A percentile compares a stretch with the other conserved stretches of the same genome.
phyloP scores from a whole-genome alignment of 768 basidiomycete species.

The Russula abietina region DNA sequence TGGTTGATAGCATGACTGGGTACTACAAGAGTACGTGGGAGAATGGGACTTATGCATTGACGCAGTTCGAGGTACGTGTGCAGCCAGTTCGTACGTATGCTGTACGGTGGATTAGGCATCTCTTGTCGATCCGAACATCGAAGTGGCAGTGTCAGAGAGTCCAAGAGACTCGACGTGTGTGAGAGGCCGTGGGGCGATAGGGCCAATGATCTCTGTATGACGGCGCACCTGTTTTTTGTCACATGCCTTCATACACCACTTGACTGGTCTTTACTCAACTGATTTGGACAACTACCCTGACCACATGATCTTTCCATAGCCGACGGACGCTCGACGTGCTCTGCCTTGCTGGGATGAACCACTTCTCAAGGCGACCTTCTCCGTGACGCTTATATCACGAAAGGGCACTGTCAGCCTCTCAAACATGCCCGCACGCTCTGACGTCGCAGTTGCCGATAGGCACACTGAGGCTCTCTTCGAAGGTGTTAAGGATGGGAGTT shows the following conservation, averaged over 20 bases:
- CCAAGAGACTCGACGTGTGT: background rate
- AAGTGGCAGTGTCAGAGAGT: background rate
- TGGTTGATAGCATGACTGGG: slow-evolving; percentile 72
- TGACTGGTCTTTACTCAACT: background rate
- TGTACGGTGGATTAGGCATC: background rate
- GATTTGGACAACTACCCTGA: background rate
- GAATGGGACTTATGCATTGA: slow-evolving; percentile 69
- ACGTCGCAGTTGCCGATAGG: slow-evolving; percentile 36
- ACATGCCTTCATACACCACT: background rate
- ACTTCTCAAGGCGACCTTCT: slow-evolving; percentile 76
- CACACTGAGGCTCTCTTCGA: slow-evolving; percentile 20
- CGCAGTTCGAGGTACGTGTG: slow-evolving; percentile 72
- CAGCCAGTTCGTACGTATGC: background rate
- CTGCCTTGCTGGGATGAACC: slow-evolving; percentile 96
- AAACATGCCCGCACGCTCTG: slow-evolving; percentile 77
- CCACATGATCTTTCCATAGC: slow-evolving; percentile 37
- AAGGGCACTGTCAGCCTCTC: slow-evolving; percentile 68
- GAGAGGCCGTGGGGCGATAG: background rate
- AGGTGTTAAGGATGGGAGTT: slow-evolving; percentile 38
- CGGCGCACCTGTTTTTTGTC: background rate
- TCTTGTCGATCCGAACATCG: background rate
- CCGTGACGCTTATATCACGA: slow-evolving; percentile 74
- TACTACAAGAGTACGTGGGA: slow-evolving; percentile 72
- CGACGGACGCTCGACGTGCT: slow-evolving; percentile 76
- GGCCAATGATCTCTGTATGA: background rate